Base-by-base conservation (phyloP, 1,284 basidiomycete species). In the Cryptococcus sp. region DNA sequence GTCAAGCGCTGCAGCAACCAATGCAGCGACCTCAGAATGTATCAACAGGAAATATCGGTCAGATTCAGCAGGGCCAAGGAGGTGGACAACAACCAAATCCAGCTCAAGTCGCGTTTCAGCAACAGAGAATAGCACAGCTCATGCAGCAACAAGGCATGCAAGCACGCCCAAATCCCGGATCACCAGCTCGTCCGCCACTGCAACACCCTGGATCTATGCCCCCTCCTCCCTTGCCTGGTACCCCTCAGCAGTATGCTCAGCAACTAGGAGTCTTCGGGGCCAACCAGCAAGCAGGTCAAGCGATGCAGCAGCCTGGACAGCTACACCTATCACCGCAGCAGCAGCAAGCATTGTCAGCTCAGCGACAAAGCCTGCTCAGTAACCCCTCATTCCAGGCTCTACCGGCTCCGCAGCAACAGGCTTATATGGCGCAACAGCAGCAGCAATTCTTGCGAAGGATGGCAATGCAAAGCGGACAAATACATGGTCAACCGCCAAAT, bases 401-500 rank as follows among this genome's bases (percentile, higher is more conserved):
- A 35, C 65, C 71, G 10, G 71, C 55, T 39, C 66, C 67, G 27
- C 70, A 70, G 50, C 75, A 75, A 57, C 71, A 71, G 52, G 62
- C 64, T 38, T 66, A 70, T 50, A 57, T 75, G 60, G 61, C 51
- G 42, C 52, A 57, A 52, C 65, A 75, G 60, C 69, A 76, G 47
- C 62, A 66, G 46, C 61, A 62, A 38, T 59, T 70, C 55, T 20
- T 73, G 20, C 43, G 64, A 11, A 62, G 62, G 58, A 65, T 73
- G 47, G 54, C 63, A 52, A 57, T 50, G 48, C 63, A 68, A 54
- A 50, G 52, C 23, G 71, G 55, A 39, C 65, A 65, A 53, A 58
- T 62, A 47, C 62, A 52, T 54, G 65, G 64, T 42, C 30, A 35
- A 35, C 30, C 7, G 30, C 13, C 30, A 35, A 35, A 35, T 35